phyloP scores from a whole-genome alignment of 2,329 filamentous ascomycete genomes.

The Colletotrichum lini region DNA sequence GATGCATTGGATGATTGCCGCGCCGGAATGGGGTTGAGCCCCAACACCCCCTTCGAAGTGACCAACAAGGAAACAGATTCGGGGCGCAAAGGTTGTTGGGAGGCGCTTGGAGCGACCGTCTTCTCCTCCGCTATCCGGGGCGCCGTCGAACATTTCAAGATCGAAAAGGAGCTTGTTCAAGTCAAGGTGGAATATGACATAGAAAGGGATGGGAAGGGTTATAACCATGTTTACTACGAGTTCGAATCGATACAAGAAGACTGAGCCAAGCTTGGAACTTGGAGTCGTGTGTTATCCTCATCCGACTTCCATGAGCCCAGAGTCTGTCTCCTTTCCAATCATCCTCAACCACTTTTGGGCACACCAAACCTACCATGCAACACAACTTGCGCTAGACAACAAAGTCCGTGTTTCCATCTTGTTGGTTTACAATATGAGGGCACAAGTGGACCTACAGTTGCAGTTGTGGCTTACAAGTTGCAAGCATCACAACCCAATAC shows the following conservation, averaged over 20 bases:
- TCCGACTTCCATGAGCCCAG: too few relatives aligned
- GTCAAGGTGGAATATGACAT: conserved; percentile 11
- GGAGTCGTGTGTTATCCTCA: too few relatives aligned
- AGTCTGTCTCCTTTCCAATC: too few relatives aligned
- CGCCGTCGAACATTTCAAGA: background rate
- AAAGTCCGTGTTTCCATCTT: too few relatives aligned
- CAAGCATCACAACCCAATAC: too few relatives aligned
- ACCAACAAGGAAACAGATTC: background rate
- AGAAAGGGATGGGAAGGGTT: fast-evolving
- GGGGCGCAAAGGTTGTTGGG: background rate
- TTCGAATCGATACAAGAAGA: background rate
- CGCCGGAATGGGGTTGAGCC: fast-evolving
- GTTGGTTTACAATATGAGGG: too few relatives aligned
- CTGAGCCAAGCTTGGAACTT: too few relatives aligned
- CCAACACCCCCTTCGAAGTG: background rate
- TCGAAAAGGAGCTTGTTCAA: conserved; percentile 13
- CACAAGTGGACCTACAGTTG: too few relatives aligned
- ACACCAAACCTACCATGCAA: too few relatives aligned
- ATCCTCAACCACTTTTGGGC: too few relatives aligned
- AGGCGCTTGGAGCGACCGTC: background rate
- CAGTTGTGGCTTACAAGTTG: too few relatives aligned
- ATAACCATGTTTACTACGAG: background rate
- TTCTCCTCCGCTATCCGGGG: background rate
- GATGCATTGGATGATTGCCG: background rate
- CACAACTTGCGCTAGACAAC: too few relatives aligned